Evolutionary conservation across 768 basidiomycete species (phyloP).

Genomic region (Hemileccinum impolitum): DNA sequence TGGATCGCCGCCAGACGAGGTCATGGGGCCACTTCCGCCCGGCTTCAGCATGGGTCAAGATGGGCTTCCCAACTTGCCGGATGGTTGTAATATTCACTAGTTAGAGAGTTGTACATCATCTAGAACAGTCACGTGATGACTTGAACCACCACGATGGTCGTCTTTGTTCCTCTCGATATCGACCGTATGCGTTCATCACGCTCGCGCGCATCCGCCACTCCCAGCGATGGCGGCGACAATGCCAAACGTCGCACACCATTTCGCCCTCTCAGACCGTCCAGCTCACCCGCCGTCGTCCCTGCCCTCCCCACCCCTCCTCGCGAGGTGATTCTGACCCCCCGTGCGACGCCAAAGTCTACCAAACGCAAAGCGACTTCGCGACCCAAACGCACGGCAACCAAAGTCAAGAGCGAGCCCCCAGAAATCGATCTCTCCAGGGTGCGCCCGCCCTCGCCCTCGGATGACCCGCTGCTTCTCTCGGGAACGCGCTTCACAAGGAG

Average conservation of each 20-base stretch:
- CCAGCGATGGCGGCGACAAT: conserved; percentile 4
- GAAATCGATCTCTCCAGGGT: conserved; percentile 56
- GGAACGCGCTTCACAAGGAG: conserved; percentile 34
- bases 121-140: conserved; percentile 5
- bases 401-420: conserved; percentile 64
- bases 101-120: neutral
- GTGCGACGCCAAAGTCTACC: conserved; percentile 36
- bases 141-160: conserved; percentile 4
- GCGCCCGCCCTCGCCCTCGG: conserved; percentile 70
- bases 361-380: conserved; percentile 33
- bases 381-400: conserved; percentile 14
- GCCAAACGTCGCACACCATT: conserved; percentile 17
- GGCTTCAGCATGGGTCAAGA: conserved; percentile 57
- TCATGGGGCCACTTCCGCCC: conserved; percentile 81
- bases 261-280: conserved; percentile 6
- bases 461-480: conserved; percentile 68
- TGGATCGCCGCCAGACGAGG: conserved; percentile 74
- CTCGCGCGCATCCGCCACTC: conserved; percentile 9
- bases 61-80: conserved; percentile 48
- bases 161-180: conserved; percentile 10
- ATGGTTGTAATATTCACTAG: conserved; percentile 8
- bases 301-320: conserved; percentile 62
- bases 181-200: conserved; percentile 14
- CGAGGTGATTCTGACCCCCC: conserved; percentile 46
- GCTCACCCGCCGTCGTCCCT: conserved; percentile 38